Evolutionary conservation across 2,329 filamentous ascomycete genomes (phyloP).

Genomic region (Beauveria varroae): DNA sequence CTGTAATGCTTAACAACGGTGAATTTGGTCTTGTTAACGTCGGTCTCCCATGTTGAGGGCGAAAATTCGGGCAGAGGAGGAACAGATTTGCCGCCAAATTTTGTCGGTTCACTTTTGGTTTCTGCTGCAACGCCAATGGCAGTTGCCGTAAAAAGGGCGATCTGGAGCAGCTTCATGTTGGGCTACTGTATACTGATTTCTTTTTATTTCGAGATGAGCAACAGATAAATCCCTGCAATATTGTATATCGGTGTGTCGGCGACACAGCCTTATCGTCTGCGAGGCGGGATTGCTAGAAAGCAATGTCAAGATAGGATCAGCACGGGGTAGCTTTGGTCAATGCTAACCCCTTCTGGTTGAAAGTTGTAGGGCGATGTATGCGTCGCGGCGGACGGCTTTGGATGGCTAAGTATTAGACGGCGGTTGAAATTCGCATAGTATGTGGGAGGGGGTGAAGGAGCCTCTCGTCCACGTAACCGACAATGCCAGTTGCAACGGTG

Average conservation of each 20-base stretch:
- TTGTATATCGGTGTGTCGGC: background rate
- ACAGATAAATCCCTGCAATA: background rate
- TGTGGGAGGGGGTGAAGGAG: background rate
- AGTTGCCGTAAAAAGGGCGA: conserved; percentile 40
- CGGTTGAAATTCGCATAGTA: background rate
- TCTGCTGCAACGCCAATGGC: conserved; percentile 32
- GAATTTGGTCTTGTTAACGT: conserved; percentile 46
- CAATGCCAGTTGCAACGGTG: conserved; percentile 4
- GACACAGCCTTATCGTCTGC: background rate
- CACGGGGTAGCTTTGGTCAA: background rate
- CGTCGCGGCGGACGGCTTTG: background rate
- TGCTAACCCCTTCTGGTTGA: background rate
- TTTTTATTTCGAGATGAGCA: background rate
- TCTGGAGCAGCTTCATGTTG: conserved; percentile 39
- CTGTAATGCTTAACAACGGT: conserved; percentile 60
- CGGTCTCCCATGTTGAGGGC: conserved; percentile 48
- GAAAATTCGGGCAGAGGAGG: conserved; percentile 57
- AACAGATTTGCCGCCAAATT: conserved; percentile 60
- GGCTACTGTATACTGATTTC: background rate
- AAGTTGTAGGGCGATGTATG: background rate
- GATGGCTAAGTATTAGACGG: background rate
- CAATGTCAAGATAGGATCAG: background rate
- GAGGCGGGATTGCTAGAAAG: conserved; percentile 4
- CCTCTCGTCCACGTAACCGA: background rate
- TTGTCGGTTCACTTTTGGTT: conserved; percentile 36